Conservation (phyloP, 805 yeast genomes). For the Candida gorgasii region DNA sequence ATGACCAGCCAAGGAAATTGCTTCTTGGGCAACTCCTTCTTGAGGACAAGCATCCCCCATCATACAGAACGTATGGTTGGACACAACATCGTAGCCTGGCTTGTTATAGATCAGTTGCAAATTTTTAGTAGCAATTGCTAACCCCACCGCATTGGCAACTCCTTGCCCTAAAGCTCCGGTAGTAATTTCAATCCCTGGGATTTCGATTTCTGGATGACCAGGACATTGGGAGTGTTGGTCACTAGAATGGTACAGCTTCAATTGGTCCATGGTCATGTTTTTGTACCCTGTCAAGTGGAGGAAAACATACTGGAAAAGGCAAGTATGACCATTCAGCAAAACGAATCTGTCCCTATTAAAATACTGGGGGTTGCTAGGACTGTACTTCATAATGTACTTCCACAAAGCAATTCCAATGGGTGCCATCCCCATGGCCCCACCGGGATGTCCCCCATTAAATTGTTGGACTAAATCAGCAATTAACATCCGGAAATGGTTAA, state of each 20-base stretch:
- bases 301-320: constrained; percentile 31
- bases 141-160: constrained; percentile 39
- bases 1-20: constrained; percentile 41
- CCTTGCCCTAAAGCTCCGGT: constrained; percentile 48
- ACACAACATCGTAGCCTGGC: constrained; percentile 29
- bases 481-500: constrained; percentile 30
- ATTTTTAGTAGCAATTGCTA: constrained; percentile 39
- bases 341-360: constrained; percentile 41
- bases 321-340: constrained; percentile 39
- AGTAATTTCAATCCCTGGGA: constrained; percentile 38
- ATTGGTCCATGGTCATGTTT: constrained; percentile 33
- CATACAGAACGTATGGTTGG: constrained; percentile 31
- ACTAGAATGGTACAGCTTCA: constrained; percentile 32
- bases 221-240: constrained; percentile 29
- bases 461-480: constrained; percentile 27
- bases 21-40: constrained; percentile 42
- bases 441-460: constrained; percentile 41
- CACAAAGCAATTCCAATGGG: constrained; percentile 38
- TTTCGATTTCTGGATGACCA: constrained; percentile 43
- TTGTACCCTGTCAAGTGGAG: constrained; percentile 32
- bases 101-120: constrained; percentile 34
- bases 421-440: constrained; percentile 45
- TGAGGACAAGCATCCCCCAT: constrained; percentile 44
- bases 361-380: constrained; percentile 30
- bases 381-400: constrained; percentile 27